These are phyloP conservation scores for Aspergillus sp. DNA, from an alignment of 2,329 filamentous ascomycete species.

Conservation along the genomic window DNA sequence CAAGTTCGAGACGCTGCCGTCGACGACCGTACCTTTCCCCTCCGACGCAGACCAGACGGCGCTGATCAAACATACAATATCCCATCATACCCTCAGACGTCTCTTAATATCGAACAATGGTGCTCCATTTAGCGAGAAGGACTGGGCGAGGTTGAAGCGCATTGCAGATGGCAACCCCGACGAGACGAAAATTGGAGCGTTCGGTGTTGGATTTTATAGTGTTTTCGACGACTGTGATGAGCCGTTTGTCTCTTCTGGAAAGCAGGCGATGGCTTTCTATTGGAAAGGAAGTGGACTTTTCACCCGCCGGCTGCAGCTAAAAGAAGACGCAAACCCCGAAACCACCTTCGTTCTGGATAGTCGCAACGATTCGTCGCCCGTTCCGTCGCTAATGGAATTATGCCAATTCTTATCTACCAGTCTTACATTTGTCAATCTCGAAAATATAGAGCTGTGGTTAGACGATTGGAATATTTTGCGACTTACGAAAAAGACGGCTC, in stretches of 20 bases:
- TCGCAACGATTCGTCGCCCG: conserved; percentile 72
- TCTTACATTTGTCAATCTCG: conserved; percentile 84
- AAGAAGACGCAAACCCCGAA: conserved; percentile 54
- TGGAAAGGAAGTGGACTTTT: conserved; percentile 99
- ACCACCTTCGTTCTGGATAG: conserved; percentile 96
- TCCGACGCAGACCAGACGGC: conserved; percentile 57
- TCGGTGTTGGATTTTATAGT: conserved; percentile 97
- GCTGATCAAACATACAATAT: conserved; percentile 69
- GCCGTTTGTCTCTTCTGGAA: conserved; percentile 88
- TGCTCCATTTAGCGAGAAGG: conserved; percentile 73
- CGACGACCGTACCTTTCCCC: conserved; percentile 62
- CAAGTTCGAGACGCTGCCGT: conserved; percentile 85
- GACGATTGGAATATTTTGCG: conserved; percentile 75
- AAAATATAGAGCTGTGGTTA: conserved; percentile 80
- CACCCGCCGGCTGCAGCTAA: conserved; percentile 72
- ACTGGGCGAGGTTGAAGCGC: conserved; percentile 87
- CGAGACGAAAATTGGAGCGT: conserved; percentile 97
- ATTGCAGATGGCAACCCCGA: conserved; percentile 99
- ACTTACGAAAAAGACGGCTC: conserved; percentile 76
- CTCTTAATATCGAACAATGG: conserved; percentile 93
- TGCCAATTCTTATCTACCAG: conserved; percentile 91
- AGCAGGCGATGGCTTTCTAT: conserved; percentile 94
- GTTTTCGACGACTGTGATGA: conserved; percentile 98
- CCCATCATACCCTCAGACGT: conserved; percentile 75
- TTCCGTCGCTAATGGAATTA: conserved; percentile 77